Conservation (phyloP, 148 eudicot genomes). For the Dysphania ambrosioides region DNA sequence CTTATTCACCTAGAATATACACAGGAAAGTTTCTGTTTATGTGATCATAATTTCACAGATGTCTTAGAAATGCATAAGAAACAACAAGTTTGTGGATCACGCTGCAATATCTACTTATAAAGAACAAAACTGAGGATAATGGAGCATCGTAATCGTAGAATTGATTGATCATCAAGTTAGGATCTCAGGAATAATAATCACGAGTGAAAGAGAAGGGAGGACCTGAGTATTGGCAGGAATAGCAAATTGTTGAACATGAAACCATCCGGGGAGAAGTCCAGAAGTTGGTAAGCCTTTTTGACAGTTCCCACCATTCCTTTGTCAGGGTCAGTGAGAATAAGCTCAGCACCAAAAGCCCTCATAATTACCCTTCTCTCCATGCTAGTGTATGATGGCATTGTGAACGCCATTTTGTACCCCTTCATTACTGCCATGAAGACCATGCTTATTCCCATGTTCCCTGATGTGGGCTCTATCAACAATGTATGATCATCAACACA, state of each 20-base stretch:
- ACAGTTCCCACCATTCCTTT: constrained; percentile 99
- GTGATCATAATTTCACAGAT: not conserved
- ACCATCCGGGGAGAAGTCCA: constrained; percentile 65
- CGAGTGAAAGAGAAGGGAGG: constrained; percentile 1
- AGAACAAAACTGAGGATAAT: too few relatives aligned
- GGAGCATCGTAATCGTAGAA: not conserved
- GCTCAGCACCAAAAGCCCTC: constrained; percentile 91
- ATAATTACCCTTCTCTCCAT: constrained; percentile 82
- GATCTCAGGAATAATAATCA: not conserved
- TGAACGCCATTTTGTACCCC: constrained; percentile 88
- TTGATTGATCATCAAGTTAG: not conserved
- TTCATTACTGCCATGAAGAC: constrained; percentile 95
- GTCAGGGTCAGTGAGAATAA: constrained; percentile 80
- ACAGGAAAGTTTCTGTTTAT: not conserved
- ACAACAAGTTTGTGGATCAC: not conserved
- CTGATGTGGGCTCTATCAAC: constrained; percentile 96
- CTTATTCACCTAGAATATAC: too few relatives aligned
- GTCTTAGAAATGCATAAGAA: not conserved
- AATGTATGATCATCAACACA: constrained; percentile 48
- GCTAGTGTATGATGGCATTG: constrained; percentile 98
- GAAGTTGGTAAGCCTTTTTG: constrained; percentile 74
- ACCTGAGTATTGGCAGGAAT: constrained; percentile 92
- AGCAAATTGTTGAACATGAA: constrained; percentile 88
- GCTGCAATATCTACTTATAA: too few relatives aligned
- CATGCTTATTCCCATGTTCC: constrained; percentile 98